Conservation (phyloP, 163 green algal species). For the Scenedesmus sp. region DNA sequence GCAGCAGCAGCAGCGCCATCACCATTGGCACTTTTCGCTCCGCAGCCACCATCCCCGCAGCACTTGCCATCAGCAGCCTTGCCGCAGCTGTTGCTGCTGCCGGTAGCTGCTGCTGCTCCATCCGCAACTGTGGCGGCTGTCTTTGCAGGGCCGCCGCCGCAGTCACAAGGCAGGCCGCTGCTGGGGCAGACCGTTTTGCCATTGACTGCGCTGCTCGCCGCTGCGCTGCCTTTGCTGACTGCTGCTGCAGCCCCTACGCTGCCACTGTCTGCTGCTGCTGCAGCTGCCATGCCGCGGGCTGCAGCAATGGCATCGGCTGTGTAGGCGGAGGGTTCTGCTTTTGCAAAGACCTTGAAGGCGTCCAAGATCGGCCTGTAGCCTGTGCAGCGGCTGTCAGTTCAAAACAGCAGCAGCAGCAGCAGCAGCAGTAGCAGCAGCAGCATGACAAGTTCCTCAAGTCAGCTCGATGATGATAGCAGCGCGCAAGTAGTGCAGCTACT, state of each 20-base stretch:
- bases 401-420: neutral
- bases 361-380: conserved; percentile 98
- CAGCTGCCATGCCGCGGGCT: conserved; percentile 61
- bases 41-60: conserved; percentile 6
- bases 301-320: conserved; percentile 87
- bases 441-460: neutral
- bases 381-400: conserved; percentile 89
- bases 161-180: conserved; percentile 89
- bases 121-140: neutral
- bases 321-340: conserved; percentile 83
- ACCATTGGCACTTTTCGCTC: neutral
- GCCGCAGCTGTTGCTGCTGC: conserved; percentile 13
- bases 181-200: conserved; percentile 80
- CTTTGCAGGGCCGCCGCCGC: conserved; percentile 48
- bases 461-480: neutral
- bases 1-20: conserved; percentile 47
- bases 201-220: neutral
- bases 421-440: neutral
- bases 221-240: neutral
- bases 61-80: conserved; percentile 5
- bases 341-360: conserved; percentile 95
- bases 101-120: neutral
- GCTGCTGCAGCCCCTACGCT: neutral
- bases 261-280: conserved; percentile 19
- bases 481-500: neutral